Evolutionary conservation across 176 grass and related monocot genomes (phyloP), one percentile per base, ranked within the genome.

Genomic region (Lolium perenne): DNA sequence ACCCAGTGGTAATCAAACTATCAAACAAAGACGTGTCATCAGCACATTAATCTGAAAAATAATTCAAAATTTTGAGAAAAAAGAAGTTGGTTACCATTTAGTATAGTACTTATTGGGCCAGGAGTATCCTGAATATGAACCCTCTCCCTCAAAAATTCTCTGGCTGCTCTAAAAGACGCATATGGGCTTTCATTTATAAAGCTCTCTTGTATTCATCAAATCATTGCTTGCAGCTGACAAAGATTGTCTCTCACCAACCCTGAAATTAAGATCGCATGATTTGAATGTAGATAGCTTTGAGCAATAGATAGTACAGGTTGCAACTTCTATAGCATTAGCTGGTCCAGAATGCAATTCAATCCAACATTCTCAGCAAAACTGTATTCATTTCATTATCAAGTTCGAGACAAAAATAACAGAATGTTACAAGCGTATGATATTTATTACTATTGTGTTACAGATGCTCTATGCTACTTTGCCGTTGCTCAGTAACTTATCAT

Each of bases 401-500:
- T 74, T 47, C 68, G 67, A 91, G 76, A 85, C 2, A 89, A 69
- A 40, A 11, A 16, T 8, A 69, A 3, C 12, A 61, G 51, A 75
- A 62, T 18, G 29, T 62, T 77, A 48, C 76, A 55, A 35, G 29
- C 21, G 29, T 46, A 38, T 4, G 26, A 9, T 22, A 56, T 74
- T 78, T 59, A 74, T 74, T 50, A 61, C 74, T 80, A 87, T 35
- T 87, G 86, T 74, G 61, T 84, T 87, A 50, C 23, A 87, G 7
- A 84, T 82, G 79, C 26, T 14, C 35, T 87, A 14, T 18, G 49
- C 76, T 75, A 74, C 16, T 32, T 78, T 1, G 74, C 61, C 13
- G 10, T 70, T 38, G 75, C 76, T 18, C 60, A 3, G 15, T 14
- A 53, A 80, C 10, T 74, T 87, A 45, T 14, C 25, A 80, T 70